Conservation (phyloP, 495 filamentous ascomycete genomes). For the Xylaria scruposa region DNA sequence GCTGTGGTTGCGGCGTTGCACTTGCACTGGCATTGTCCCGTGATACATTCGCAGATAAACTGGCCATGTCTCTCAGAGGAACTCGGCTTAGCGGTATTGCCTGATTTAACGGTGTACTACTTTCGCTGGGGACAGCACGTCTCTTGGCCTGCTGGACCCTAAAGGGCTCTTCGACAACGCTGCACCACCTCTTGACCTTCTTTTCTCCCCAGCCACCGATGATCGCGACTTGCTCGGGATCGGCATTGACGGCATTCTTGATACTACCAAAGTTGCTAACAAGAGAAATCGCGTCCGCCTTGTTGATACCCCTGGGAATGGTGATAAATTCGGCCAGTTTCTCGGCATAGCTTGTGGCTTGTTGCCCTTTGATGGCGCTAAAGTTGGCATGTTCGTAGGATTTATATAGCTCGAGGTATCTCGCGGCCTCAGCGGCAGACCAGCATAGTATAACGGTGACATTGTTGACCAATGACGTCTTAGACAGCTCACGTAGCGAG, state of each 20-base stretch:
- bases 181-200: conserved; percentile 86
- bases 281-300: conserved; percentile 86
- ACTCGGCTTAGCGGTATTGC: conserved; percentile 49
- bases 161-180: conserved; percentile 83
- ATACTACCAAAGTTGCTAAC: conserved; percentile 89
- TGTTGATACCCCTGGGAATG: conserved; percentile 86
- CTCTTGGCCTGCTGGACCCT: conserved; percentile 71
- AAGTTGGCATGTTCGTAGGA: conserved; percentile 86
- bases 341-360: conserved; percentile 82
- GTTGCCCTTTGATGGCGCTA: conserved; percentile 79
- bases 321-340: conserved; percentile 94
- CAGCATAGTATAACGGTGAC: conserved; percentile 92
- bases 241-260: conserved; percentile 83
- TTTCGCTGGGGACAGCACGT: conserved; percentile 39
- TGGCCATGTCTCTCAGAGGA: conserved; percentile 43
- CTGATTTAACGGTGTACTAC: conserved; percentile 36
- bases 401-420: conserved; percentile 95
- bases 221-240: conserved; percentile 79
- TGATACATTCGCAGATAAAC: conserved; percentile 37
- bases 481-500: conserved; percentile 78
- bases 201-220: conserved; percentile 94
- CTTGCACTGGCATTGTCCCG: conserved; percentile 30
- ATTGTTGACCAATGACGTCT: conserved; percentile 85
- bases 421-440: conserved; percentile 88
- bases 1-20: conserved; percentile 33